Conservation (phyloP, 2,329 filamentous ascomycete genomes). For the Trichoderma endophyticum region DNA sequence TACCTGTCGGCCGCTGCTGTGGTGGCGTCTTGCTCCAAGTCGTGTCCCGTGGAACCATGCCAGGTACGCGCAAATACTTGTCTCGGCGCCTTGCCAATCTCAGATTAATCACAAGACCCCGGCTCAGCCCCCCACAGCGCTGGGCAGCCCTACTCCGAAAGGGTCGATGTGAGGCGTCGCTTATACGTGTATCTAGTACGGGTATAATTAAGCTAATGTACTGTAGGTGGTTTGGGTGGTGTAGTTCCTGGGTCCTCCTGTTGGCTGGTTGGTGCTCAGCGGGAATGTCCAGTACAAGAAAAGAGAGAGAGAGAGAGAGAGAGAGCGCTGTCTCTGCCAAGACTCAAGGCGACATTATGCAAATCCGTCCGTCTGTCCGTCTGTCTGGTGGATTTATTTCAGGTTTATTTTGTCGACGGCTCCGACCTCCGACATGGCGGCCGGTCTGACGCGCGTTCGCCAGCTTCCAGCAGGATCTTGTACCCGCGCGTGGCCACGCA, state of each 20-base stretch:
- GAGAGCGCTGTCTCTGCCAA: neutral
- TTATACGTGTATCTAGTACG: neutral
- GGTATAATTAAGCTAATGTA: neutral
- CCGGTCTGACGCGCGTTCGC: neutral
- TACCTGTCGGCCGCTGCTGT: neutral
- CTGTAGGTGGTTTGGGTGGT: neutral
- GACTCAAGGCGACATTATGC: neutral
- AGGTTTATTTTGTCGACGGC: neutral
- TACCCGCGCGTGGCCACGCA: neutral
- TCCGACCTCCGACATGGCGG: neutral
- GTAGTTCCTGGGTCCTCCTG: neutral
- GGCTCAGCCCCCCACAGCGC: neutral
- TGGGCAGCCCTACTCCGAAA: neutral
- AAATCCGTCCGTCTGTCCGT: neutral
- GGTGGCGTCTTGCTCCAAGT: neutral
- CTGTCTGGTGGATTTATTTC: neutral
- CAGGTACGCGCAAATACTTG: neutral
- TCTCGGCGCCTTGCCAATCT: neutral
- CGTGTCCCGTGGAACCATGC: neutral
- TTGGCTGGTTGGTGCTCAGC: too few relatives aligned
- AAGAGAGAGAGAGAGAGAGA: neutral
- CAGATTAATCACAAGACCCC: neutral
- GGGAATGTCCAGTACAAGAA: neutral
- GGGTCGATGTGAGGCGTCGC: neutral
- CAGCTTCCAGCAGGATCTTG: neutral